A percentile compares a stretch with the other conserved stretches of the same genome.
Evolutionary conservation across 2,329 filamentous ascomycete species (phyloP).

Genomic region (Microsporum canis): DNA sequence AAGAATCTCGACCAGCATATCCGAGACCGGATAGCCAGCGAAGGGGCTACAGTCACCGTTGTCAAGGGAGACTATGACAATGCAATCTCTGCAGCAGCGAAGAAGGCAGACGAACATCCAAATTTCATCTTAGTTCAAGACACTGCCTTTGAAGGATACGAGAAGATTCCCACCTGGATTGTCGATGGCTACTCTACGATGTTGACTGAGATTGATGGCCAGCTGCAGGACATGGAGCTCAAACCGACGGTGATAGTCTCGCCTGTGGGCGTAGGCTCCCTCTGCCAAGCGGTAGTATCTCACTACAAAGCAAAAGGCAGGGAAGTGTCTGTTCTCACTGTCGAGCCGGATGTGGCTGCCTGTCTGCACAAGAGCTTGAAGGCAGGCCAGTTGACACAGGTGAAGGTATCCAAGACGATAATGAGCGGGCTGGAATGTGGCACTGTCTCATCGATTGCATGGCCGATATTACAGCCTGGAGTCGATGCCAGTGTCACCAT

Average conservation of each 20-base stretch:
- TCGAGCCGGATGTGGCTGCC: constrained; percentile 57
- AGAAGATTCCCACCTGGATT: constrained; percentile 59
- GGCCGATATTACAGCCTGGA: constrained; percentile 47
- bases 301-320: constrained; percentile 46
- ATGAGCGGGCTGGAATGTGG: constrained; percentile 68
- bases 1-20: constrained; percentile 45
- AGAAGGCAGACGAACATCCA: constrained; percentile 26
- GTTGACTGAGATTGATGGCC: constrained; percentile 54
- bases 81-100: constrained; percentile 42
- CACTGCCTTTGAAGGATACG: constrained; percentile 54
- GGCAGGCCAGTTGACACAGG: constrained; percentile 37
- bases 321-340: constrained; percentile 45
- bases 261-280: constrained; percentile 61
- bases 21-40: constrained; percentile 43
- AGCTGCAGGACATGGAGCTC: constrained; percentile 38
- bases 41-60: constrained; percentile 51
- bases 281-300: constrained; percentile 56
- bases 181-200: constrained; percentile 68
- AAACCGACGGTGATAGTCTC: constrained; percentile 43
- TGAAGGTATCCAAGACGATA: constrained; percentile 51
- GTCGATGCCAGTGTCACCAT: constrained; percentile 52
- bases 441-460: constrained; percentile 54
- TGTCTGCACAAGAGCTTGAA: constrained; percentile 42
- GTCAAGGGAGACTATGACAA: constrained; percentile 54
- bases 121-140: constrained; percentile 55